These are phyloP conservation scores for Vitellaria paradoxa DNA, from an alignment of 179 eudicot species.

Conservation along the genomic window DNA sequence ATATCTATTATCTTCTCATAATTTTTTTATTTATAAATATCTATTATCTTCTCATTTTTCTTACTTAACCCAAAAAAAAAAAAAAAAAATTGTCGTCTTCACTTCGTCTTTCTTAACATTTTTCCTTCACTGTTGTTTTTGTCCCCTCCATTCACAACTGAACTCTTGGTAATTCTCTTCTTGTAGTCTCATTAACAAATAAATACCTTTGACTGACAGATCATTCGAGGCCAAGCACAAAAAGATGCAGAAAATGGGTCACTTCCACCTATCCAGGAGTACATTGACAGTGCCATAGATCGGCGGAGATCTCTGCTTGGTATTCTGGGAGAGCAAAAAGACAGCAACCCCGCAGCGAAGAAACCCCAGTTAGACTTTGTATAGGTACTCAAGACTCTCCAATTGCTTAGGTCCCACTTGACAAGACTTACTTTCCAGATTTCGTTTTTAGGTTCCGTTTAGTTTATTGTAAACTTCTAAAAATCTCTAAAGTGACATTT, in stretches of 20 bases:
- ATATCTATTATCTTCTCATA: too few relatives aligned
- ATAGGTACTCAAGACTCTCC: constrained; percentile 12
- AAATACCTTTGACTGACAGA: constrained; percentile 28
- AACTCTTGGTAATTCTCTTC: constrained; percentile 7
- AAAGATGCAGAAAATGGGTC: constrained; percentile 40
- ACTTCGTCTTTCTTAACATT: too few relatives aligned
- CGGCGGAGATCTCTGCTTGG: constrained; percentile 46
- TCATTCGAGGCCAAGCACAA: constrained; percentile 66
- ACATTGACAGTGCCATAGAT: constrained; percentile 56
- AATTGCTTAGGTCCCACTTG: too few relatives aligned
- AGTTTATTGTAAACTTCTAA: too few relatives aligned
- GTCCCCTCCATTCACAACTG: not conserved
- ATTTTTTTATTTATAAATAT: too few relatives aligned
- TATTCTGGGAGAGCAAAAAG: constrained; percentile 39
- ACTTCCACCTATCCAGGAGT: constrained; percentile 76
- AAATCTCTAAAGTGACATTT: too few relatives aligned
- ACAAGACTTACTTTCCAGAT: too few relatives aligned
- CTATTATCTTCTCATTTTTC: too few relatives aligned
- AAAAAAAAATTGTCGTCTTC: too few relatives aligned
- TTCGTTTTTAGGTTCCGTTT: too few relatives aligned
- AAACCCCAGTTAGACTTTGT: constrained; percentile 53
- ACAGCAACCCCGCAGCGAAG: constrained; percentile 26
- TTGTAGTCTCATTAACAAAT: not conserved
- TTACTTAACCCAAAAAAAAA: too few relatives aligned
- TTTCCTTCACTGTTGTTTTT: too few relatives aligned